Evolutionary conservation across 2,329 filamentous ascomycete genomes (phyloP), one percentile per base, ranked within the genome.

Genomic region (Neoarthrinium moseri): DNA sequence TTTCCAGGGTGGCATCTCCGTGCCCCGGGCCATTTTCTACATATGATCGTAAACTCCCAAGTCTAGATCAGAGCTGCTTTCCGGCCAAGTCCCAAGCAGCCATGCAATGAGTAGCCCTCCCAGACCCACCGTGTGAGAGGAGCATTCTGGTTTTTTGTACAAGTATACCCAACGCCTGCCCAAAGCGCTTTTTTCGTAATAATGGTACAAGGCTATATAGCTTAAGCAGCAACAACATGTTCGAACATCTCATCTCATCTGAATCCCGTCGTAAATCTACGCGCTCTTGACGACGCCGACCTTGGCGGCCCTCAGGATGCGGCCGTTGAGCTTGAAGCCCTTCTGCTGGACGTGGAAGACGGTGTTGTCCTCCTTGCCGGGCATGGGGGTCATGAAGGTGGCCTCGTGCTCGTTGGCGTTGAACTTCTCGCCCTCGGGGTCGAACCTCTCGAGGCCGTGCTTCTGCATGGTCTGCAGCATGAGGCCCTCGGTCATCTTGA

Each of bases 361-460:
- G 46, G 84, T 87, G 58, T 89, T 90, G 62, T 97, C 84, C 68
- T 96, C 87, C 78, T 95, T 95, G 56, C 83, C 91, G 43, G 84
- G 80, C 74, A 90, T 83, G 34, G 91, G 89, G 8, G 89, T 84
- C 85, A 95, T 91, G 73, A 97, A 97, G 18, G 89, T 94, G 29
- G 94, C 94, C 77, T 99, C 94, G 68, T 97, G 94, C 70, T 89
- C 80, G 70, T 96, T 96, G 55, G 94, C 91, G 74, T 99, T 87
- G 76, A 99, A 99, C 71, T 89, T 91, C 66, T 94, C 86, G 58
- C 83, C 80, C 54, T 82, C 73, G 15, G 94, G 92, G 65, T 91
- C 84, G 66, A 96, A 89, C 56, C 91, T 80, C 77, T 95, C 89
- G 51, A 99, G 76, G 46, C 94, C 94, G 69, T 99, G 94, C 78